Evolutionary conservation across 2,329 filamentous ascomycete genomes (phyloP).

Genomic region (Penicillium sp.): DNA sequence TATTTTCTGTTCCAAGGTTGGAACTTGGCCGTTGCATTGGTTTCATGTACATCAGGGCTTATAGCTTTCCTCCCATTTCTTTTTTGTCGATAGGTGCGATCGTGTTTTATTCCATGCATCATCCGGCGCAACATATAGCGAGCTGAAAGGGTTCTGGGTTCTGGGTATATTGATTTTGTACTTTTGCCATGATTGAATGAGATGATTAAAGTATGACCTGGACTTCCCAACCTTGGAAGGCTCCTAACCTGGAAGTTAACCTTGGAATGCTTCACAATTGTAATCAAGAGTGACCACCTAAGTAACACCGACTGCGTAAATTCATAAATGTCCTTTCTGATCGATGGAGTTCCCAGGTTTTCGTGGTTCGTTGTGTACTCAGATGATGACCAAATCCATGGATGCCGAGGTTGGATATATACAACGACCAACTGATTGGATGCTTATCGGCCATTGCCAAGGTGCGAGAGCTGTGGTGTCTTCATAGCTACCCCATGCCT

Average conservation of each 20-base stretch:
- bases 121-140: constrained; percentile 26
- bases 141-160: constrained; percentile 12
- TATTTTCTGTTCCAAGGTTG: constrained; percentile 6
- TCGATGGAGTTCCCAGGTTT: too few species aligned
- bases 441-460: not conserved
- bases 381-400: too few species aligned
- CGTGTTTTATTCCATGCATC: constrained; percentile 23
- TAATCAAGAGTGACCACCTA: too few species aligned
- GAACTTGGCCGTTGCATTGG: not conserved
- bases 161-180: constrained; percentile 20
- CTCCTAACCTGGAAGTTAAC: too few species aligned
- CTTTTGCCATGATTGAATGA: constrained; percentile 26
- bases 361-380: too few species aligned
- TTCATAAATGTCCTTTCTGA: too few species aligned
- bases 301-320: too few species aligned
- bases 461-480: too few species aligned
- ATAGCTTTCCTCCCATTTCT: constrained; percentile 13
- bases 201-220: constrained; percentile 5
- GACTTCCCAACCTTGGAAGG: not conserved
- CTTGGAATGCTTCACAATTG: too few species aligned
- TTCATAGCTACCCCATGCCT: too few species aligned
- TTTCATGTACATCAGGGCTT: constrained; percentile 21
- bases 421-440: not conserved
- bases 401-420: not conserved
- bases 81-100: constrained; percentile 13